Percentiles rank a stretch among this genome's conserved stretches.
phyloP scores from a whole-genome alignment of 2,329 filamentous ascomycete genomes.

The Xenoacremonium recifei region DNA sequence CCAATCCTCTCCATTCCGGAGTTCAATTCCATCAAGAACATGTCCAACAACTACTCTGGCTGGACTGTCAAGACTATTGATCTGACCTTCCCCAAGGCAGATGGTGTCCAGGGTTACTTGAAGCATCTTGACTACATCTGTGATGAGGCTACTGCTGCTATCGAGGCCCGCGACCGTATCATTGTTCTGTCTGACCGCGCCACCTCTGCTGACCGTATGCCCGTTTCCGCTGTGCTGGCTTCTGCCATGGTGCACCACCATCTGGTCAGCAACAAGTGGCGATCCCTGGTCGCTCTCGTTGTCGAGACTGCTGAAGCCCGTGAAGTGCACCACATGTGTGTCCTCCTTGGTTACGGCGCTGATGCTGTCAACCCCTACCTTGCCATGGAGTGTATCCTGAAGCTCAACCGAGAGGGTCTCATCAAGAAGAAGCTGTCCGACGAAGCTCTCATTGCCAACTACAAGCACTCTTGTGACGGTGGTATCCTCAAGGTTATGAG shows the following conservation, averaged over 20 bases:
- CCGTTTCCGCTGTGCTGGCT: slow-evolving; percentile 82
- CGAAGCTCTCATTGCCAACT: slow-evolving; percentile 86
- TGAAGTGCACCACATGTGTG: slow-evolving; percentile 98
- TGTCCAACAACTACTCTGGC: slow-evolving; percentile 66
- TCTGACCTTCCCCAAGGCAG: slow-evolving; percentile 85
- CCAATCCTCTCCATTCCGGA: slow-evolving; percentile 87
- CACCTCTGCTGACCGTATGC: slow-evolving; percentile 75
- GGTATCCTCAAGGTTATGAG: slow-evolving; percentile 99
- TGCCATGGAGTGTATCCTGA: slow-evolving; percentile 93
- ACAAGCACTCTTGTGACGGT: slow-evolving; percentile 94
- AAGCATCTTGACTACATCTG: slow-evolving; percentile 87
- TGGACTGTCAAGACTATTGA: slow-evolving; percentile 93
- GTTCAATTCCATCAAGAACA: slow-evolving; percentile 83
- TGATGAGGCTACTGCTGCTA: slow-evolving; percentile 77
- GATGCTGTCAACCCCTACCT: slow-evolving; percentile 95
- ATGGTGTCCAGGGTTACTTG: slow-evolving; percentile 81
- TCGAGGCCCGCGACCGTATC: slow-evolving; percentile 79
- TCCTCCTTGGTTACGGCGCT: slow-evolving; percentile 92
- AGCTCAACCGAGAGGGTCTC: slow-evolving; percentile 90
- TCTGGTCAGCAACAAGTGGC: slow-evolving; percentile 92
- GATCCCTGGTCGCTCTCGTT: slow-evolving; percentile 81
- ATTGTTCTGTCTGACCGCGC: slow-evolving; percentile 88
- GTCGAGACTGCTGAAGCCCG: slow-evolving; percentile 93
- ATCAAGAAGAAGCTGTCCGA: slow-evolving; percentile 87
- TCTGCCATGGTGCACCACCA: slow-evolving; percentile 96